Conservation (phyloP, 1,284 basidiomycete species). For the Trametes polyzona region DNA sequence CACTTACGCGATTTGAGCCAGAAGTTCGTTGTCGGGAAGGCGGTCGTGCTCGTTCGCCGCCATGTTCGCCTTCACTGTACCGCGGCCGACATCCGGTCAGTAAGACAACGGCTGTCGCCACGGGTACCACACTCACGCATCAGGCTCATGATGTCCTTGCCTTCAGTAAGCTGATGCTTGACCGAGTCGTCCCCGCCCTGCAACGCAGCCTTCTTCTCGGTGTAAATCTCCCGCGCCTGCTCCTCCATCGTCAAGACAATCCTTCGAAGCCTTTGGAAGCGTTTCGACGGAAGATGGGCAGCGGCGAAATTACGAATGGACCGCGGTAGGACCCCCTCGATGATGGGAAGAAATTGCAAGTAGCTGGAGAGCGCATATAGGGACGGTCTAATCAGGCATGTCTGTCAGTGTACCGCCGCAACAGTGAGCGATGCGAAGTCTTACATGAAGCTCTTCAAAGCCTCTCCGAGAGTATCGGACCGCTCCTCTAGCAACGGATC, state of each 20-base stretch:
- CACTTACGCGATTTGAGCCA: constrained; percentile 24
- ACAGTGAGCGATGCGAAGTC: neutral
- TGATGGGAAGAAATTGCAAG: constrained; percentile 14
- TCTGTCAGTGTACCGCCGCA: neutral
- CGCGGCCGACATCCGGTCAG: neutral
- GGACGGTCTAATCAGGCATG: neutral
- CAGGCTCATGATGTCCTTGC: neutral
- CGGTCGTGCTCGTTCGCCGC: constrained; percentile 7
- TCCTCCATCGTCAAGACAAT: constrained; percentile 22
- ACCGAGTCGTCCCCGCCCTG: no score
- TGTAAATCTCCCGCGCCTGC: constrained; percentile 20
- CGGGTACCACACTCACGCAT: neutral
- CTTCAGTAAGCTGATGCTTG: neutral
- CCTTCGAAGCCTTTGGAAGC: constrained; percentile 13
- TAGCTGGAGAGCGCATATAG: constrained; percentile 3
- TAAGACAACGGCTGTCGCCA: neutral
- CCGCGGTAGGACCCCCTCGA: constrained; percentile 10
- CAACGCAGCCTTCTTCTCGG: no score
- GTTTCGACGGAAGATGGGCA: constrained; percentile 7
- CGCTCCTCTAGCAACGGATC: constrained; percentile 19
- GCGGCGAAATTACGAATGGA: neutral
- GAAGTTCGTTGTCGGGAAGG: constrained; percentile 17
- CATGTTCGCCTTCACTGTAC: constrained; percentile 19
- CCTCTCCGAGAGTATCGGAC: constrained; percentile 7
- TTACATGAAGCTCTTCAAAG: constrained; percentile 18